Evolutionary conservation across 225 moss, liverwort and hornwort genomes (phyloP).

Genomic region (Bryoerythrophyllum caledonicum): DNA sequence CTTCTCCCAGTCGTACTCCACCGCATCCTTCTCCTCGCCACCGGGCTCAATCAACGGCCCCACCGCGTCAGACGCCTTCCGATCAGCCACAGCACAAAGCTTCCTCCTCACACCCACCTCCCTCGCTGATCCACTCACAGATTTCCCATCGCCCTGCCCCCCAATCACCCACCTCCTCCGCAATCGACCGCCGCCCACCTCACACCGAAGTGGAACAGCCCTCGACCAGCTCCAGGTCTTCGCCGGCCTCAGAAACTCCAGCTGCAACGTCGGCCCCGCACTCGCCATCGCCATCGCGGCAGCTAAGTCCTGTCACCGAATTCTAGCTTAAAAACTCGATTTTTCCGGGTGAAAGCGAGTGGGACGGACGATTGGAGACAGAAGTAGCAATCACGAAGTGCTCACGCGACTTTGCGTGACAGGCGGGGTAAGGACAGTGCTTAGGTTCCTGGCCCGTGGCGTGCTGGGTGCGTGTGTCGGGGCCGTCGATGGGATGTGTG

Average conservation of each 20-base stretch:
- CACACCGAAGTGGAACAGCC: not conserved
- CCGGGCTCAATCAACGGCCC: slow-evolving; percentile 16
- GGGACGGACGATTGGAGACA: not conserved
- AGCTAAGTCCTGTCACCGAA: not conserved
- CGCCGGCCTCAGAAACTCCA: not conserved
- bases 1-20: slow-evolving; percentile 54
- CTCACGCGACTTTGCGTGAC: not conserved
- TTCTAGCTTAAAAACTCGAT: not conserved
- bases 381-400: not conserved
- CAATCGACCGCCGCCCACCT: not conserved
- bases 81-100: slow-evolving; percentile 28
- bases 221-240: not conserved
- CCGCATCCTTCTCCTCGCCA: slow-evolving; percentile 3
- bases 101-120: not conserved
- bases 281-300: slow-evolving; percentile 15
- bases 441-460: not conserved
- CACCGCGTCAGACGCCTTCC: not conserved
- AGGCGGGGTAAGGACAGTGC: not conserved
- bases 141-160: not conserved
- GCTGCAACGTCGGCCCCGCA: slow-evolving; percentile 5
- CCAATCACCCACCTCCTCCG: slow-evolving; percentile 17
- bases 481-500: not conserved
- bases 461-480: not conserved
- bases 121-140: not conserved
- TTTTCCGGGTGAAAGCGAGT: too few relatives aligned